Evolutionary conservation across 192 early-diverging fungal genomes (phyloP), one percentile per base, ranked within the genome.

Genomic region (Coemansia sp.): DNA sequence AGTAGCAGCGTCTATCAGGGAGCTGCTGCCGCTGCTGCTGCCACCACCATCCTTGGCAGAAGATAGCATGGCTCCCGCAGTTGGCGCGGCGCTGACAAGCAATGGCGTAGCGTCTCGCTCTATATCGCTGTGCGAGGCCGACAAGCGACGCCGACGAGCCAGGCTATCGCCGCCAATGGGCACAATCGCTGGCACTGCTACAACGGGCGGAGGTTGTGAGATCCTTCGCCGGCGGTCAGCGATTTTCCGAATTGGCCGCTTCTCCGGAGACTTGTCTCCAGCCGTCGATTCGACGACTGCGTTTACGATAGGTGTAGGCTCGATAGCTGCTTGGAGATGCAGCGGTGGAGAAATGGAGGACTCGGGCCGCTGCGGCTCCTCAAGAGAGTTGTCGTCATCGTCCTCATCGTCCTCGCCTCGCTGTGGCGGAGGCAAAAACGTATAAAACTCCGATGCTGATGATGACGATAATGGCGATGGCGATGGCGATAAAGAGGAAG

Each of bases 211-310:
- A 1, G 64, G 57, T 36, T 58, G 40, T 0, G 37, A 31, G 4
- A 46, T 39, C 19, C 57, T 29, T 19, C 68, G 69, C 62, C 62
- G 69, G 17, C 38, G 49, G 45, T 71, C 65, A 1, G 56, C 45
- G 19, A 67, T 59, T 20, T 41, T 36, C 14, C 65, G 56, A 19
- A 66, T 66, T 37, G 64, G 68, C 40, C 54, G 60, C 31, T 20
- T 40, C 39, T 56, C 46, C 15, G 45, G 24, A 25, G 32, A 2
- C 32, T 5, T 5, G 7, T 35, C 32, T 35, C 7, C 32, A 7
- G 32, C 32, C 32, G 7, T 5, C 32, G 32, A 7, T 7, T 35
- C 32, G 7, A 35, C 7, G 32, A 7, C 32, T 7, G 32, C 32
- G 4, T 35, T 2, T 35, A 35, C 37, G 35, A 6, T 5, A 5